Percentiles rank a stretch among this genome's conserved stretches.
Evolutionary conservation across 306 rosid genomes (phyloP).

Genomic region (Sicyos baderoa): DNA sequence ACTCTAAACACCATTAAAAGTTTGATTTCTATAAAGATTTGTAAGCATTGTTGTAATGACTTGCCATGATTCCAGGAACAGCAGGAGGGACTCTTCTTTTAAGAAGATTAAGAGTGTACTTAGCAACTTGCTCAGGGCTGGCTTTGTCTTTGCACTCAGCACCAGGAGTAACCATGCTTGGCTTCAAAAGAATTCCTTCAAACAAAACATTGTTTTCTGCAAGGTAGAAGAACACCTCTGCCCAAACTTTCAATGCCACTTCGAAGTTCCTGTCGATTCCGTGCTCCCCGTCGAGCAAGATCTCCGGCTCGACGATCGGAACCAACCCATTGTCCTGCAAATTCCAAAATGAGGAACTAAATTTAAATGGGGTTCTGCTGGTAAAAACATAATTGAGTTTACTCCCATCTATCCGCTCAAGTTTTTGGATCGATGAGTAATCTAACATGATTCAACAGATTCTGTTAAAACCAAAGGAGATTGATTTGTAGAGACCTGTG

Average conservation of each 20-base stretch:
- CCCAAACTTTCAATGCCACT: slow-evolving; percentile 82
- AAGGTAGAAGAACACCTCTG: slow-evolving; percentile 88
- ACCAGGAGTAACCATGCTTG: slow-evolving; percentile 98
- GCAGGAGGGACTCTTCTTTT: slow-evolving; percentile 77
- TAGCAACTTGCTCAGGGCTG: slow-evolving; percentile 61
- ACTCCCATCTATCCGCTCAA: too few species aligned
- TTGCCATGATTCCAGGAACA: slow-evolving; percentile 96
- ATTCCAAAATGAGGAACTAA: background rate
- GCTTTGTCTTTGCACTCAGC: slow-evolving; percentile 77
- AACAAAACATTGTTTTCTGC: slow-evolving; percentile 79
- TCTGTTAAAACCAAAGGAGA: background rate
- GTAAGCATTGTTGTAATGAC: slow-evolving; percentile 1
- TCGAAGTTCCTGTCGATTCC: slow-evolving; percentile 73
- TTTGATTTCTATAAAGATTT: background rate
- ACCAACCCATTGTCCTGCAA: slow-evolving; percentile 62
- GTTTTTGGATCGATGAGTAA: too few species aligned
- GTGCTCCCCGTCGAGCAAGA: slow-evolving; percentile 92
- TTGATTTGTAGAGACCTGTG: slow-evolving; percentile 43
- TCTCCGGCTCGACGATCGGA: slow-evolving; percentile 98
- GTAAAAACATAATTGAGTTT: too few species aligned
- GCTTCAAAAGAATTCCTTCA: slow-evolving; percentile 95
- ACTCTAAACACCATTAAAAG: background rate
- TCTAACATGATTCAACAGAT: background rate
- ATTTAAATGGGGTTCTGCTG: too few species aligned
- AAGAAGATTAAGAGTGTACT: slow-evolving; percentile 84